These are phyloP conservation scores for Rhizopogon rudus DNA, from an alignment of 768 basidiomycete genomes.

Conservation along the genomic window DNA sequence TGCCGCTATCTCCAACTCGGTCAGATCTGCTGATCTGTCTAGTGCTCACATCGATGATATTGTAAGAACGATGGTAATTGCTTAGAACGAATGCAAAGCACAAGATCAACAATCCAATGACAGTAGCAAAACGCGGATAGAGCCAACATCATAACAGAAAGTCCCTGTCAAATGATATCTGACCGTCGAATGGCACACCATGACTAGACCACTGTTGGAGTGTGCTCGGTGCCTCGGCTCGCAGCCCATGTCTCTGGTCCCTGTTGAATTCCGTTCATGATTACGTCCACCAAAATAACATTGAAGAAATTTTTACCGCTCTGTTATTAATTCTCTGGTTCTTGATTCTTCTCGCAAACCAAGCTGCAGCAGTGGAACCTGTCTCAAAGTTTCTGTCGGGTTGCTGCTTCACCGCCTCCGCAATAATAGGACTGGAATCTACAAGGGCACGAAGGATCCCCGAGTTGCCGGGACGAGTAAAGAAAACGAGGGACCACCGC, in stretches of 20 bases:
- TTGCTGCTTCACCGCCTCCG: constrained; percentile 31
- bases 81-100: too few relatives aligned
- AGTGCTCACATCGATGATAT: too few relatives aligned
- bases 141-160: too few relatives aligned
- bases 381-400: constrained; percentile 34
- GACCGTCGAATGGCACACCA: not conserved
- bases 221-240: constrained; percentile 26
- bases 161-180: not conserved
- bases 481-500: constrained; percentile 67
- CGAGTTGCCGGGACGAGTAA: constrained; percentile 56
- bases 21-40: too few relatives aligned
- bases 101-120: too few relatives aligned
- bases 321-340: constrained; percentile 37
- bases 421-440: constrained; percentile 46
- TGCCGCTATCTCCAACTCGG: too few relatives aligned
- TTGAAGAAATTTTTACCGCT: constrained; percentile 22
- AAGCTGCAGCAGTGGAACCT: constrained; percentile 32
- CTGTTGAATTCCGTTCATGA: constrained; percentile 5
- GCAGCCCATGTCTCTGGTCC: constrained; percentile 27
- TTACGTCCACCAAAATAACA: not conserved
- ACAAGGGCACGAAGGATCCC: constrained; percentile 45
- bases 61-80: too few relatives aligned
- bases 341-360: constrained; percentile 37
- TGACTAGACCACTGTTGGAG: constrained; percentile 3
- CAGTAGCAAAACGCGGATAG: too few relatives aligned